Base-by-base conservation (phyloP, 805 yeast species). In the Hanseniaspora valbyensis region DNA sequence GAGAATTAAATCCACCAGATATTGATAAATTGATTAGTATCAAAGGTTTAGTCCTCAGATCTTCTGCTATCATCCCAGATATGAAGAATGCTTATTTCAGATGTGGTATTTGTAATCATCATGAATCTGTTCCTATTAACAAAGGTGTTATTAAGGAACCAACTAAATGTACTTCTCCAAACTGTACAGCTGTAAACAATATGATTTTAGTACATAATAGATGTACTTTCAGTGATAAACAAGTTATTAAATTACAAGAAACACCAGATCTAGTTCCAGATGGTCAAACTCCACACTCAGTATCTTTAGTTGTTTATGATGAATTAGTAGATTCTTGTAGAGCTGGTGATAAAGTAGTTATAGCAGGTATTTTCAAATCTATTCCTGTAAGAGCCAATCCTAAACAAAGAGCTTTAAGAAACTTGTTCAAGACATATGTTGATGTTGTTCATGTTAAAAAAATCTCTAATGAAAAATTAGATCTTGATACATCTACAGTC, bases 201-300 rank as follows among this genome's bases (percentile, higher is more conserved):
- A 87, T 92, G 96, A 78, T 82, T 53, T 69, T 92, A 44, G 75
- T 92, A 18, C 98, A 92, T 67, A 92, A 92, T 65, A 76, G 98
- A 58, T 84, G 95, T 33, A 76, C 86, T 0, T 92, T 90, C 66
- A 92, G 95, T 24, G 96, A 92, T 66, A 92, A 90, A 62, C 99
- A 92, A 67, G 90, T 92, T 26, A 79, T 92, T 57, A 85, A 86
- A 60, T 69, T 92, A 38, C 98, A 92, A 67, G 98, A 92, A 66
- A 88, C 95, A 0, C 96, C 96, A 0, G 98, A 92, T 65, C 73
- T 79, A 54, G 95, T 90, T 14, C 98, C 98, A 3, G 97, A 85
- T 67, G 98, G 98, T 16, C 98, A 92, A 67, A 92, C 98, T 2
- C 98, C 98, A 1, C 98, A 92, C 66, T 82, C 96, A 13, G 85